Base-by-base conservation (phyloP, 2,329 filamentous ascomycete species). In the Plenodomus biglobosus region DNA sequence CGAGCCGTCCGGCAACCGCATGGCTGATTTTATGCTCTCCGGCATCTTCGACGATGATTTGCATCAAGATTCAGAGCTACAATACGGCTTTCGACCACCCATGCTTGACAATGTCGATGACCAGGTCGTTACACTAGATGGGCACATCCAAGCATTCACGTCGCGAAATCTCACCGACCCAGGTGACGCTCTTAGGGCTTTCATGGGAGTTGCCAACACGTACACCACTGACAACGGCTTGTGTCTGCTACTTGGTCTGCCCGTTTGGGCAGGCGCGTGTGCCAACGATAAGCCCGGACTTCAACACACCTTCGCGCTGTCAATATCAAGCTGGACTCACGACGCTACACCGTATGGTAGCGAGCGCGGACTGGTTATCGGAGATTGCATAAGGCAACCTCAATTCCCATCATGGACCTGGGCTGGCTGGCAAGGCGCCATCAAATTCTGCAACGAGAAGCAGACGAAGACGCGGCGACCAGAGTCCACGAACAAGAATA, bases 11-110 rank as follows among this genome's bases (percentile, higher is more conserved):
- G 42, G 42, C 30, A 10, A 7, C 3, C 42, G 42, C 3, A 44
- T 44, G 42, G 35, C 36, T 8, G 36, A 44, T 13, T 44, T 39
- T 34, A 44, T 44, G 42, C 18, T 44, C 3, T 44, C 42, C 16
- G 42, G 42, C 1, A 44, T 44, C 24, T 34, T 44, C 15, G 42
- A 44, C 7, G 22, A 35, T 16, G 42, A 44, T 15, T 19, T 44
- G 17, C 42, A 44, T 19, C 22, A 44, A 11, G 15, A 24, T 10
- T 37, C 34, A 3, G 42, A 44, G 16, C 32, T 39, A 7, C 42
- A 39, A 17, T 44, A 44, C n/a, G 42, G 42, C 2, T 44, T 44
- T 15, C 10, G 30, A 8, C 42, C 22, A 2, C 24, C 22, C 17
- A 40, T n/a, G 11, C 18, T 10, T 13, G 22, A 40, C 3, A 17